Base-by-base conservation (phyloP, 495 filamentous ascomycete species). In the Rhypophila decipiens region DNA sequence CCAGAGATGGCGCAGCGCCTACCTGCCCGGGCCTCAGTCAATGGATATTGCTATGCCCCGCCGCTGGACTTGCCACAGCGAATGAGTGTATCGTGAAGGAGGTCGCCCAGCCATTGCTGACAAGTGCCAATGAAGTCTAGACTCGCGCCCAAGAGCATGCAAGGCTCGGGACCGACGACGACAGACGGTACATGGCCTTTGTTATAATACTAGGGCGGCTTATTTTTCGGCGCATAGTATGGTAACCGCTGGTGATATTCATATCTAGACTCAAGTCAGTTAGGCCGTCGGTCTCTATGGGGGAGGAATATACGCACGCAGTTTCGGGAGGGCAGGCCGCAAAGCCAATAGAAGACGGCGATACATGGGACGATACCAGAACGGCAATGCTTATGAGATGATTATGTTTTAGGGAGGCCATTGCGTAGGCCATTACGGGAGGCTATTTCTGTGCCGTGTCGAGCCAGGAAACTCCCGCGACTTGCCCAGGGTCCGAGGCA, bases 301-400 rank as follows among this genome's bases (percentile, higher is more conserved):
- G 36, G 36, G 36, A 18, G 10, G 36, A 15, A 15, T 15, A 35
- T 2, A 12, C 17, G 20, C 31, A 27, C 37, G 44, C 18, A 19
- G 29, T 38, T 33, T 33, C 29, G 29, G 7, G 8, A 37, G 35
- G 15, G 35, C 35, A 15, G 35, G 5, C 12, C 12, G 35, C 5
- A 5, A 5, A 15, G n/a, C 35, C 24, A 44, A 27, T 44, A 23
- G 41, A 5, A 20, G 37, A 42, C 43, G 31, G 43, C 38, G 48
- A 38, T 58, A 58, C 60, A 57, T 58, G 59, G 53, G 55, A 49
- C n/a, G n/a, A n/a, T n/a, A n/a, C n/a, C n/a, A n/a, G 20, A 40
- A 42, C 43, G 31, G 43, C 38, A 47, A 38, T 58, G 60, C 60
- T 59, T 58, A 61, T 55, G 55, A 49, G 53, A 64, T 59, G 58